Base-by-base conservation (phyloP, 768 basidiomycete species). In the Boletellus ananas region DNA sequence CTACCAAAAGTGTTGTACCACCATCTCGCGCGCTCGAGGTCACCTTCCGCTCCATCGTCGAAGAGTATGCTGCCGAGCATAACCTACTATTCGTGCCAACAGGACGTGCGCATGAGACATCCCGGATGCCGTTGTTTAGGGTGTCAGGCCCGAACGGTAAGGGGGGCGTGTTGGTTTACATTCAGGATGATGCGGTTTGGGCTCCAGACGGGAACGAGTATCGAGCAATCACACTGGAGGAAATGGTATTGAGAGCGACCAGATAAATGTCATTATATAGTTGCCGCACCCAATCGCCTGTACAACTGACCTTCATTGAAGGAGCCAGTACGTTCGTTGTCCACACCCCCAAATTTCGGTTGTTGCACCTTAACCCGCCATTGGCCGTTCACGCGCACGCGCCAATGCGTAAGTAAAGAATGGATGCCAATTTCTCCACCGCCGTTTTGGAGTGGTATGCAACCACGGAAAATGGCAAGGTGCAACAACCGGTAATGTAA, bases 171-270 rank as follows among this genome's bases (percentile, higher is more conserved):
- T 72, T 92, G 58, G 85, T 96, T 20, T 99, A 95, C 70, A 79
- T 98, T 37, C 73, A 83, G 56, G 94, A 96, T 59, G 94, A 96
- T 70, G 94, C 94, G 1, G 90, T 97, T 13, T 98, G 94, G 87
- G 86, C 87, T 3, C 76, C 81, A 9, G 80, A 83, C 20, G 72
- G 71, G 29, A 83, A 83, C 16, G 76, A 79, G 13, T 90, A 83
- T 65, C 74, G 79, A 51, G 94, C 94, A 4, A 84, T 97, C 23
- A 74, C 84, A 9, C 67, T 97, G 63, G 92, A 95, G 60, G 87
- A 90, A 52, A 92, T 98, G 92, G 87, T 95, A 34, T 54, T 80
- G 25, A 76, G 80, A 52, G 85, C 85, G 4, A 73, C 64, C 46
- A 69, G 62, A 25, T 66, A 57, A 51, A 34, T 33, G 8, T 25